Base-by-base conservation (phyloP, 257 asterid species). In the Solanum paucissectum region DNA sequence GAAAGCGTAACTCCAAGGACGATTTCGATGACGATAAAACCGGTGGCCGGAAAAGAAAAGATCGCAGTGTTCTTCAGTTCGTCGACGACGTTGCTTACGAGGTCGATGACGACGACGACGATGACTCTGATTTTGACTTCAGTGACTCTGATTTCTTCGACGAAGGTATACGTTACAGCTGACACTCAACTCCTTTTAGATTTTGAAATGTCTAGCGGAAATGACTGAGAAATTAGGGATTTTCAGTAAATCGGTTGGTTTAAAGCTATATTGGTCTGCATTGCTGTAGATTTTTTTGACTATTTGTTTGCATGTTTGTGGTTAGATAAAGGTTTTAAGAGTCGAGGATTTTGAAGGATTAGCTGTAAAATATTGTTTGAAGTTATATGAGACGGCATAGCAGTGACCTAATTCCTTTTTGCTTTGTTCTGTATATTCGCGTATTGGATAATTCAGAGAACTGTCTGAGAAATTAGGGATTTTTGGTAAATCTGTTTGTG, bases 1-100 rank as follows among this genome's bases (percentile, higher is more conserved):
- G 98, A 82, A 96, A 96, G 72, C 86, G 90, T 77, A 68, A 72
- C 71, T 34, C 34, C 64, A 69, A 83, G 81, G 88, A 88, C 11
- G 90, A 73, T 27, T 92, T 92, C 89, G 93, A 93, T 88, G 94
- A 91, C 37, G 96, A 91, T 66, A 92, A 92, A 89, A 90, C 93
- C 62, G 96, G 88, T 55, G 68, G 90, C 7, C 90, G 94, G 86
- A 95, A 93, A 88, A 88, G 96, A 86, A 94, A 90, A 87, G 92
- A 91, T 85, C 95, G 93, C 6, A 91, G 88, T 66, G 93, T 90
- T 42, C 87, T 94, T 87, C 96, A 92, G 89, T 95, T 96, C 88
- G 87, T 95, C 83, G 99, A 97, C 1, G 98, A 93, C 58, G 85
- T 62, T 38, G 98, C 99, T 58, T 90, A 89, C 92, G 93, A 93